These are phyloP conservation scores for Adiantum capillusveneris DNA, from an alignment of 75 land plant genomes.

Conservation along the genomic window DNA sequence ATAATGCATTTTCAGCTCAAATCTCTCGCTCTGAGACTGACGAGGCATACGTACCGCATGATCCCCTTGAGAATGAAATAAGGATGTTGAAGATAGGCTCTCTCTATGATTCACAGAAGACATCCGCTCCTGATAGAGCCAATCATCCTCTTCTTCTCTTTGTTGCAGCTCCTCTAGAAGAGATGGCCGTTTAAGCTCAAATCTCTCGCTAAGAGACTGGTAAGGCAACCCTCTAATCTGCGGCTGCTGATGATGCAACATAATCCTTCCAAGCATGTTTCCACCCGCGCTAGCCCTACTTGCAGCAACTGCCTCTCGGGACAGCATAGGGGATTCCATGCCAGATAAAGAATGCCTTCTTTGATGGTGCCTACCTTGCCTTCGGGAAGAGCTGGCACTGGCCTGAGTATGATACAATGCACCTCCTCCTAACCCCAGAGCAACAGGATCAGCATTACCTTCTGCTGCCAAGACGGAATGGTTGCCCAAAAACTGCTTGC, in stretches of 20 bases:
- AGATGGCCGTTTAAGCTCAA: conserved; percentile 2
- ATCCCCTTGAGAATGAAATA: neutral
- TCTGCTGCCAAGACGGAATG: neutral
- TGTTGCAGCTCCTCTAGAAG: conserved; percentile 1
- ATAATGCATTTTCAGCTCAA: neutral
- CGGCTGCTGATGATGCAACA: neutral
- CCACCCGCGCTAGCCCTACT: conserved; percentile 1
- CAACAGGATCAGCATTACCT: neutral
- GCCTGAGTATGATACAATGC: neutral
- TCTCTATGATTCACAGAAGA: neutral
- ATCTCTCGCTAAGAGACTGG: neutral
- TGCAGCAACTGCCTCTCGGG: neutral
- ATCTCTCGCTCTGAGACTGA: conserved; percentile 2
- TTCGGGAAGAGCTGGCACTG: neutral
- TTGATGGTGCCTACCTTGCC: neutral
- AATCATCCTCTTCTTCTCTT: conserved; percentile 6
- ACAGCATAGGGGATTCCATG: neutral
- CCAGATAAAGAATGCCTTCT: neutral
- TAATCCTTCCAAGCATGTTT: neutral
- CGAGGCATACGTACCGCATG: neutral
- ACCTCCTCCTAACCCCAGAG: neutral
- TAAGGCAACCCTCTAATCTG: neutral
- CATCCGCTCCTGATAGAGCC: neutral
- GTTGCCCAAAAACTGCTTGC: too few relatives aligned
- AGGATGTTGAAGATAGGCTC: neutral